These are phyloP conservation scores for Pseudocercospora musae DNA, from an alignment of 2,329 filamentous ascomycete genomes.

Conservation along the genomic window DNA sequence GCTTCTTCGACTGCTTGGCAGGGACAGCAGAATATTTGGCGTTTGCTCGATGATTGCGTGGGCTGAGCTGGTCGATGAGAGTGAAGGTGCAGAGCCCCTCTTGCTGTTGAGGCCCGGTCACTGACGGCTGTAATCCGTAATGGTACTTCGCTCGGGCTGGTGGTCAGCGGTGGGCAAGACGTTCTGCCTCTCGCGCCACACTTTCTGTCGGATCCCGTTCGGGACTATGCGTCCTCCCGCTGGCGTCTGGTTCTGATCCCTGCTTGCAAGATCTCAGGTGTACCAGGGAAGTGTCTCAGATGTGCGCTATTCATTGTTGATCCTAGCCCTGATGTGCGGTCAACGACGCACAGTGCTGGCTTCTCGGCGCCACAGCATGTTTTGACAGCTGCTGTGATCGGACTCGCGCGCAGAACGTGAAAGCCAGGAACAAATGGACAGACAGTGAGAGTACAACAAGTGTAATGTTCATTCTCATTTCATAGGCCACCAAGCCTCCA, in stretches of 20 bases:
- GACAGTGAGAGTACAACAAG: constrained; percentile 14
- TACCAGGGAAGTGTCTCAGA: constrained; percentile 22
- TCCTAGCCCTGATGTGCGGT: constrained; percentile 13
- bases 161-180: not conserved
- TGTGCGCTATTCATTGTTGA: constrained; percentile 25
- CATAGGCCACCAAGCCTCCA: constrained; percentile 7
- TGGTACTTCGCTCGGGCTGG: constrained; percentile 11
- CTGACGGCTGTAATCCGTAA: constrained; percentile 14
- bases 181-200: constrained; percentile 18
- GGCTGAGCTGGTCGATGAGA: not conserved
- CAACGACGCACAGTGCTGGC: constrained; percentile 20
- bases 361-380: constrained; percentile 16
- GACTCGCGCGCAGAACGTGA: constrained; percentile 26
- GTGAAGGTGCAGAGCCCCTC: not conserved
- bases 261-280: constrained; percentile 22
- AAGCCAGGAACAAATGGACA: constrained; percentile 19
- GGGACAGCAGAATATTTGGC: constrained; percentile 18
- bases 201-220: constrained; percentile 14
- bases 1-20: constrained; percentile 14
- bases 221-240: constrained; percentile 13
- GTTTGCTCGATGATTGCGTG: constrained; percentile 19
- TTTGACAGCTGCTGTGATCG: constrained; percentile 23
- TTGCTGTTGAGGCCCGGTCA: constrained; percentile 7
- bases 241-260: constrained; percentile 7
- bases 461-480: constrained; percentile 13